Base-by-base conservation (phyloP, 2,329 filamentous ascomycete genomes). In the Trichoderma koningiopsis region DNA sequence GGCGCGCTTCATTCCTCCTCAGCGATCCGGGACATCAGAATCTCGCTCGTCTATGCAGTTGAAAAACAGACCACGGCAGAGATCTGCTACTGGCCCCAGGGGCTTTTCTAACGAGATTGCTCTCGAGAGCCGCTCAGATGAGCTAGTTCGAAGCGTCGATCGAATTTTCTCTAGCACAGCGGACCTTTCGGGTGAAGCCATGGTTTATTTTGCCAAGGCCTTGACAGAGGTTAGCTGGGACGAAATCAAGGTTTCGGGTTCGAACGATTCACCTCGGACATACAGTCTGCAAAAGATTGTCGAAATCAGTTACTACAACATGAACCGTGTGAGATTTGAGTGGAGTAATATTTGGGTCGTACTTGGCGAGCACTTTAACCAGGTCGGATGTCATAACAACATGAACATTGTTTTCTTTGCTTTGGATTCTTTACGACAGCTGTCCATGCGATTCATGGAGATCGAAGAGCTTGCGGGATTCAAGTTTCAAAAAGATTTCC, bases 221-320 rank as follows among this genome's bases (percentile, higher is more conserved):
- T 82, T 99, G 70, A 97, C 93, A 8, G 94, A 97, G 78, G 95
- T 99, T 73, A 98, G 95, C 80, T 98, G 96, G 96, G 95, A 98
- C 76, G 96, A 99, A 80, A 99, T 99, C 76, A 95, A 96, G 78
- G 97, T 96, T 4, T 98, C 96, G 0, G 96, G 96, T 0, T 93
- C 95, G 68, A 97, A 95, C 76, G 96, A 99, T 71, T 96, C 93
- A 27, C 96, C 96, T 13, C 89, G 96, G 67, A 99, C 95, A 10
- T 99, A 97, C 85, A 97, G 94, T 82, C 83, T 99, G 71, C 96
- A 99, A 77, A 99, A 99, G 81, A 88, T 99, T 72, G 96, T 99
- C 19, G 96, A 99, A 80, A 98, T 99, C 80, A 97, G 93, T 79
- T 97, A 97, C 80, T 99, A 99, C 88, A 99, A 99, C 83, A 99